A percentile compares a stretch with the other conserved stretches of the same genome.
These are phyloP conservation scores for Galerina sulciceps DNA, from an alignment of 768 basidiomycete species.

Conservation along the genomic window DNA sequence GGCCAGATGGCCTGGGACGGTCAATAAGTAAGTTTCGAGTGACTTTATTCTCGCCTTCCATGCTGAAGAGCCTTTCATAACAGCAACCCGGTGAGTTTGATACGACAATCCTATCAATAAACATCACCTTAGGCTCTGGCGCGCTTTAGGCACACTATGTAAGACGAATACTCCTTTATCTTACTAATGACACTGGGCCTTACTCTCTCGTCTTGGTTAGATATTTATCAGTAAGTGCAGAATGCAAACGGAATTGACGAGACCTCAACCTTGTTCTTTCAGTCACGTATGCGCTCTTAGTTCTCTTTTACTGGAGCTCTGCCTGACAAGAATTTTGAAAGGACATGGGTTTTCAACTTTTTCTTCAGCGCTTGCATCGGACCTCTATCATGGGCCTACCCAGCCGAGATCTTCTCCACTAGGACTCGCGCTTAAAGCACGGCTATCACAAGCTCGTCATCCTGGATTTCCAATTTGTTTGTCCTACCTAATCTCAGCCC, in stretches of 20 bases:
- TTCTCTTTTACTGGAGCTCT: background rate
- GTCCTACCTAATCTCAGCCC: conserved; percentile 1
- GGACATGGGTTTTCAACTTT: conserved; percentile 53
- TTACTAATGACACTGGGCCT: too few species aligned
- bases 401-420: conserved; percentile 49
- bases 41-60: too few species aligned
- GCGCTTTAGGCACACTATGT: too few species aligned
- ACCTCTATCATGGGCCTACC: conserved; percentile 50
- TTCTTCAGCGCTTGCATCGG: conserved; percentile 51
- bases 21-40: conserved; percentile 38
- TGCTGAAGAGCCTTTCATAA: too few species aligned
- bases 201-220: too few species aligned
- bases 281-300: conserved; percentile 1
- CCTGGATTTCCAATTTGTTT: conserved; percentile 50
- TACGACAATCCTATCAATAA: background rate
- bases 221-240: too few species aligned
- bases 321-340: conserved; percentile 8
- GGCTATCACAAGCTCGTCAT: conserved; percentile 46
- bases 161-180: too few species aligned
- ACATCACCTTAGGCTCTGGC: too few species aligned
- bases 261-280: conserved; percentile 43
- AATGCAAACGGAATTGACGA: background rate
- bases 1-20: conserved; percentile 46
- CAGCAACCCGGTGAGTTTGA: conserved; percentile 39
- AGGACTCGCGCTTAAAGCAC: conserved; percentile 48